Evolutionary conservation across 2,329 filamentous ascomycete species (phyloP), one percentile per base, ranked within the genome.

Genomic region (Pezicula neosporulosa): DNA sequence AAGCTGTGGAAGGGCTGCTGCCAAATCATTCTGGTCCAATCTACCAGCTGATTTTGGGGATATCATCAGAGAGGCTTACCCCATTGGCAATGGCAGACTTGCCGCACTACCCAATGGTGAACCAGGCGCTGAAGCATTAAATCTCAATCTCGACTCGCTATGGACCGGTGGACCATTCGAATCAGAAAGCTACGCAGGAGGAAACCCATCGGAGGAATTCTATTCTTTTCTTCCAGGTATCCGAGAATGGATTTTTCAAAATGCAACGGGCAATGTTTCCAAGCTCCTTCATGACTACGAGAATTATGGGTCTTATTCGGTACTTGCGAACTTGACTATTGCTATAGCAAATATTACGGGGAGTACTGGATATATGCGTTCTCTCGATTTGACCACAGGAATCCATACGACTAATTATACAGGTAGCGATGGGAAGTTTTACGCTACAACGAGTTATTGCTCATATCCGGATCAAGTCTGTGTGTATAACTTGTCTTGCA

Each of bases 131-230:
- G 75, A 78, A 45, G 70, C 67, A 21, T 48, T 78, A 5, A 69
- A 66, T 18, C 50, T 79, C 36, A 80, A 80, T 46, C 56, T 76
- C 16, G 77, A 80, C 51, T 74, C 68, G 2, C 56, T 80, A 1
- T 80, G 76, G 77, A 72, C 71, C 2, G 76, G 74, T 3, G 77
- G 77, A 0, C 76, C 76, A 0, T 80, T 79, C 50, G 67, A 75
- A 49, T 63, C 60, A 37, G 45, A 71, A 65, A 68, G 65, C 49
- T 78, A 79, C 56, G 69, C 63, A 0, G 76, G 77, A 15, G 76
- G 75, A 1, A 78, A 79, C 41, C 75, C 75, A 15, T 54, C 54
- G 1, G 56, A 59, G 2, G 58, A 69, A 0, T 65, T 67, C 3
- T 66, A 66, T 2, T 54, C 65, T 6, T 65, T 66, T 28, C 54